Evolutionary conservation across 768 basidiomycete species (phyloP).

Genomic region (Daedaleopsis sinensis): DNA sequence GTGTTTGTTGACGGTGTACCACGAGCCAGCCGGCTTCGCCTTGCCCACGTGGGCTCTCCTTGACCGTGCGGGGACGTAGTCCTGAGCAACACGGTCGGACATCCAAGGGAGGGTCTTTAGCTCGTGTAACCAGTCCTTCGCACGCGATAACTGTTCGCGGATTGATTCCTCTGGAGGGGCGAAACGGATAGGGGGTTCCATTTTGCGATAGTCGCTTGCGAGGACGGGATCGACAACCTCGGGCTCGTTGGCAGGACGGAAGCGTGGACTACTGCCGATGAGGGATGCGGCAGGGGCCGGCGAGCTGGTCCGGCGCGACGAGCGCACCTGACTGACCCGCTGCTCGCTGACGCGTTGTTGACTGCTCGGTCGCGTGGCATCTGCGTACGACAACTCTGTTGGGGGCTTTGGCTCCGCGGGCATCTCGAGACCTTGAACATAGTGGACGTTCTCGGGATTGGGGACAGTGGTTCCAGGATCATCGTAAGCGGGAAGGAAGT

Average conservation of each 20-base stretch:
- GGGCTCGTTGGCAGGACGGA: neutral
- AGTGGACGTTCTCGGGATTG: slow-evolving; percentile 20
- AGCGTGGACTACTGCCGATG: slow-evolving; percentile 1
- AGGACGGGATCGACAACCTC: slow-evolving; percentile 32
- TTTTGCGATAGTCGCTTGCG: slow-evolving; percentile 39
- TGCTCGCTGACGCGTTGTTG: neutral
- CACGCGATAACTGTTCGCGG: slow-evolving; percentile 30
- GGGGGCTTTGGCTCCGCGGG: slow-evolving; percentile 1
- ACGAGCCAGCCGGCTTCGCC: slow-evolving; percentile 25
- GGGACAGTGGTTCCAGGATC: slow-evolving; percentile 19
- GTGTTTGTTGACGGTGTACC: slow-evolving; percentile 27
- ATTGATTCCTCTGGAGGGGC: slow-evolving; percentile 32
- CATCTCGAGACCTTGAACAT: slow-evolving; percentile 16
- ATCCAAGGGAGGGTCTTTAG: slow-evolving; percentile 42
- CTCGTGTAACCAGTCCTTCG: slow-evolving; percentile 36
- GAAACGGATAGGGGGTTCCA: slow-evolving; percentile 30
- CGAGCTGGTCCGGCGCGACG: slow-evolving; percentile 9
- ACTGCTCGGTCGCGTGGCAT: slow-evolving; percentile 3
- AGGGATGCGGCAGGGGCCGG: neutral
- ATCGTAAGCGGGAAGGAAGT: slow-evolving; percentile 22
- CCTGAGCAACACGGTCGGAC: slow-evolving; percentile 36
- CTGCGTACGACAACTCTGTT: slow-evolving; percentile 6
- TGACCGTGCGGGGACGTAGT: slow-evolving; percentile 35
- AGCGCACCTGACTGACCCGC: neutral
- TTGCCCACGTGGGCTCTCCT: slow-evolving; percentile 24